Conservation (phyloP, 306 rosid genomes). For the Fragaria vesca region DNA sequence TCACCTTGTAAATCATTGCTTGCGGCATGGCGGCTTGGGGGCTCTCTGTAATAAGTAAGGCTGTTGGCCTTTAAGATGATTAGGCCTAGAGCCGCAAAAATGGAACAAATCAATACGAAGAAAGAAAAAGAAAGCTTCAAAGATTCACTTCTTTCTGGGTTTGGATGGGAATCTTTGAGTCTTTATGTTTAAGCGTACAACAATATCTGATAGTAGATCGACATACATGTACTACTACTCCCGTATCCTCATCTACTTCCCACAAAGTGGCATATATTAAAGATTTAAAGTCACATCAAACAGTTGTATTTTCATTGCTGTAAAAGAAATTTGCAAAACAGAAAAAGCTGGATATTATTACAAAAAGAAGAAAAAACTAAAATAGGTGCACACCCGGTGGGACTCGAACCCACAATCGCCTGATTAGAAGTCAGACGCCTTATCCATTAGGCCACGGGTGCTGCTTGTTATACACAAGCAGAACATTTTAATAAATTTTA, state of each 20-base stretch:
- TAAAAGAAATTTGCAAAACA: neutral
- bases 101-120: neutral
- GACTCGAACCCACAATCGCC: conserved; percentile 47
- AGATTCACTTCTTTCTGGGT: neutral
- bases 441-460: conserved; percentile 39
- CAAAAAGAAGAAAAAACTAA: neutral
- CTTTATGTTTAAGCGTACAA: neutral
- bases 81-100: conserved; percentile 10
- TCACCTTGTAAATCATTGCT: neutral
- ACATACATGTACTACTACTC: no score
- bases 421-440: conserved; percentile 45
- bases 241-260: neutral
- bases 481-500: no score
- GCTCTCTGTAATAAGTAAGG: neutral
- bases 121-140: neutral
- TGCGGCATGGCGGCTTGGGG: conserved; percentile 10
- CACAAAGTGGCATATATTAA: neutral
- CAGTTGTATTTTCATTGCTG: neutral
- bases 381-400: conserved; percentile 34
- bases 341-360: neutral
- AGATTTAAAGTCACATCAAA: neutral
- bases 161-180: neutral
- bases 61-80: neutral
- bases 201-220: neutral
- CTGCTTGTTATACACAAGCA: neutral